Percentiles rank a stretch among this genome's conserved stretches.
These are phyloP conservation scores for Pyrenula massariospora DNA, from an alignment of 495 filamentous ascomycete species.

Conservation along the genomic window DNA sequence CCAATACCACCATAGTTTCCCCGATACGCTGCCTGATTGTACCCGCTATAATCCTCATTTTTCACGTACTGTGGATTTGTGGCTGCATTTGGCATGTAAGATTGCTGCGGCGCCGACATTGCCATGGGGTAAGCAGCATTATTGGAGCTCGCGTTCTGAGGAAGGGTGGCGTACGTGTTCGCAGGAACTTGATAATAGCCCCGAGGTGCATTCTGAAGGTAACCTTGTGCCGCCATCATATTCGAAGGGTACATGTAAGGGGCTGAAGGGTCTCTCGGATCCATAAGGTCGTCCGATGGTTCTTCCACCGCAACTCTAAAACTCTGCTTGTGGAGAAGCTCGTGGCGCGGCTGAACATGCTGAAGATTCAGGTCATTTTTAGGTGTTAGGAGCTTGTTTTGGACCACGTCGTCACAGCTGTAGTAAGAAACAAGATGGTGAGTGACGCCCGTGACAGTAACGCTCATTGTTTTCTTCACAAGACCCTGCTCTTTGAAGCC, in stretches of 20 bases:
- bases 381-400: constrained; percentile 46
- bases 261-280: constrained; percentile 24
- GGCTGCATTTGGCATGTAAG: neutral
- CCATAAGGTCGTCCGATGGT: constrained; percentile 28
- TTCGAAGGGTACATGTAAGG: constrained; percentile 30
- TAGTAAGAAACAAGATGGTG: constrained; percentile 90
- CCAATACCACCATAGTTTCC: neutral
- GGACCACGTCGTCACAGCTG: constrained; percentile 61
- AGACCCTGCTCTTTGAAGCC: constrained; percentile 74
- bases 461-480: constrained; percentile 85
- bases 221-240: constrained; percentile 25
- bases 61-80: neutral
- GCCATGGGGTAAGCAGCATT: neutral
- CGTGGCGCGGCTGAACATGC: constrained; percentile 41
- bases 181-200: constrained; percentile 19
- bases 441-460: constrained; percentile 52
- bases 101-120: neutral
- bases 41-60: neutral
- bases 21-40: neutral
- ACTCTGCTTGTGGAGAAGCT: constrained; percentile 54
- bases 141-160: neutral
- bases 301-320: constrained; percentile 59
- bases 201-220: constrained; percentile 22
- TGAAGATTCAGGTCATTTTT: constrained; percentile 42
- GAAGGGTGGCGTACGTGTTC: neutral